These are phyloP conservation scores for Saururus chinensis DNA, from an alignment of 164 flowering plant species.

Conservation along the genomic window DNA sequence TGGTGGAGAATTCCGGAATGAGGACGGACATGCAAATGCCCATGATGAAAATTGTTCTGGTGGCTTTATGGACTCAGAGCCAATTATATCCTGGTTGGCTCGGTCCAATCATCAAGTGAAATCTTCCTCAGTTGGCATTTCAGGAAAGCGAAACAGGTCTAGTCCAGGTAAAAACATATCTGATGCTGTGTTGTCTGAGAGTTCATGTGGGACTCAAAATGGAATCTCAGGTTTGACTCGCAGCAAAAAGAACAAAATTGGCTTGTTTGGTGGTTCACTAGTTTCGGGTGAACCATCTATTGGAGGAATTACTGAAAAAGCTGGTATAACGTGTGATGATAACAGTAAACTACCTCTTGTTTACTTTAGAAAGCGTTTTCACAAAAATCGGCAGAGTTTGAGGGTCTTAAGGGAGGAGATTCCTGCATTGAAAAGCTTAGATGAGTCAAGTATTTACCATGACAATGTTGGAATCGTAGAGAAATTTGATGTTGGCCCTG, in stretches of 20 bases:
- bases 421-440: constrained; percentile 10
- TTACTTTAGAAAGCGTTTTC: constrained; percentile 61
- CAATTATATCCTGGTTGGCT: constrained; percentile 84
- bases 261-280: constrained; percentile 8
- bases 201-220: constrained; percentile 11
- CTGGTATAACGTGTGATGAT: constrained; percentile 13
- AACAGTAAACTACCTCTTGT: constrained; percentile 43
- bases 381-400: constrained; percentile 16
- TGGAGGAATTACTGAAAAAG: constrained; percentile 15
- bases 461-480: constrained; percentile 15
- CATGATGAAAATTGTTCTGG: constrained; percentile 31
- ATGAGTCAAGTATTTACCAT: constrained; percentile 17
- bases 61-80: constrained; percentile 66
- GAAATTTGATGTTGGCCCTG: constrained; percentile 11
- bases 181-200: constrained; percentile 15
- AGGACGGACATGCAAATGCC: constrained; percentile 9
- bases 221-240: constrained; percentile 12
- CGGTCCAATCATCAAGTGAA: constrained; percentile 45
- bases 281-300: constrained; percentile 12
- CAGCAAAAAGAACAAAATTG: constrained; percentile 10
- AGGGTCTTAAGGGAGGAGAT: constrained; percentile 8
- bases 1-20: constrained; percentile 16
- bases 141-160: constrained; percentile 35
- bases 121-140: constrained; percentile 29
- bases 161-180: constrained; percentile 1